These are phyloP conservation scores for Trichoderma gamsii DNA, from an alignment of 495 filamentous ascomycete species.

Conservation along the genomic window DNA sequence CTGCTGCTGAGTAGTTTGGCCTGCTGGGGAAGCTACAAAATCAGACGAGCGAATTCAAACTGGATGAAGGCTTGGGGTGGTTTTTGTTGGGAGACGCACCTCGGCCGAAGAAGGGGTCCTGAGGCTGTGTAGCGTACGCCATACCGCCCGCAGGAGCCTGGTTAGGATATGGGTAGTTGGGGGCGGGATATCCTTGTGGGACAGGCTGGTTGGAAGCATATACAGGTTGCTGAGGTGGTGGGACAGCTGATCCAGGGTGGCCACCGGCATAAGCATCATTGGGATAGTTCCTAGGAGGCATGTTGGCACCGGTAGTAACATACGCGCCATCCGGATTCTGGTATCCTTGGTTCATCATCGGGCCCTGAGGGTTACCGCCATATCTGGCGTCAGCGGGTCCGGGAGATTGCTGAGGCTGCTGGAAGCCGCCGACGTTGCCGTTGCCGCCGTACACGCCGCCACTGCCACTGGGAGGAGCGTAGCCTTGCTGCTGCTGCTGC, in stretches of 20 bases:
- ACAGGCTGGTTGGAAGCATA: constrained; percentile 7
- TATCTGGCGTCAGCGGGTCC: constrained; percentile 19
- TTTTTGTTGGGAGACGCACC: constrained; percentile 40
- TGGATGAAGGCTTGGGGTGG: constrained; percentile 23
- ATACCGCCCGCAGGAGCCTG: constrained; percentile 28
- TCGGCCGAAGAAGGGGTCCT: constrained; percentile 47
- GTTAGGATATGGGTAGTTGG: constrained; percentile 29
- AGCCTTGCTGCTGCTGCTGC: constrained; percentile 15
- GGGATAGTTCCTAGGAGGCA: constrained; percentile 15
- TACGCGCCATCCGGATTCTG: constrained; percentile 4
- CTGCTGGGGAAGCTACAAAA: constrained; percentile 48
- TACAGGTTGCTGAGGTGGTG: constrained; percentile 19
- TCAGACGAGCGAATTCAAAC: constrained; percentile 35
- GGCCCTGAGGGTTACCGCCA: constrained; percentile 15
- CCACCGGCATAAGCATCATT: constrained; percentile 7
- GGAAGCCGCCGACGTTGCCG: constrained; percentile 13
- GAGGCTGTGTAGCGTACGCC: constrained; percentile 31
- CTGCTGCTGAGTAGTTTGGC: constrained; percentile 28
- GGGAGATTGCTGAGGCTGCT: constrained; percentile 17
- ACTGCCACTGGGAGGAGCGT: constrained; percentile 16
- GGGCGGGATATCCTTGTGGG: constrained; percentile 21
- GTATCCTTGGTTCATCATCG: constrained; percentile 14
- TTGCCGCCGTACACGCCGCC: constrained; percentile 22
- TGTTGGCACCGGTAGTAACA: constrained; percentile 19
- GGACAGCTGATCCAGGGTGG: constrained; percentile 9